These are phyloP conservation scores for Ophiostoma novo-ulmi DNA, from an alignment of 2,329 filamentous ascomycete genomes.

Conservation along the genomic window DNA sequence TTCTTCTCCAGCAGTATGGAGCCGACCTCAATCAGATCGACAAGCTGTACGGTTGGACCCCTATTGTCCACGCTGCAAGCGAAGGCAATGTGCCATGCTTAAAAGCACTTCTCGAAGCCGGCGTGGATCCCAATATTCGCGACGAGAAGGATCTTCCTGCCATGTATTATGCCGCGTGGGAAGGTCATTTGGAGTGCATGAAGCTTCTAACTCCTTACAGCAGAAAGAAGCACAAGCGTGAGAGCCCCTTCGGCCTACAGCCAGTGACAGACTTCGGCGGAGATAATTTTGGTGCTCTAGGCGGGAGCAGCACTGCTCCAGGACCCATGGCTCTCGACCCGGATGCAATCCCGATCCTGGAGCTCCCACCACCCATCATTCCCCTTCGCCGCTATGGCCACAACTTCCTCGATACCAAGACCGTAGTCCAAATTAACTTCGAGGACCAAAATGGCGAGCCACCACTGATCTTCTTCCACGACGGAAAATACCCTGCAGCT, in stretches of 20 bases:
- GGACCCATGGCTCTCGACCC: conserved; percentile 65
- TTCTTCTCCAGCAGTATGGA: conserved; percentile 77
- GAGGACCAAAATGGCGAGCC: conserved; percentile 68
- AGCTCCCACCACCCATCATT: conserved; percentile 91
- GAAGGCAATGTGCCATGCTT: conserved; percentile 91
- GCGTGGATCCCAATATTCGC: conserved; percentile 69
- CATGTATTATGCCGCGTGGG: conserved; percentile 98
- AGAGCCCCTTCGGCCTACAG: conserved; percentile 43
- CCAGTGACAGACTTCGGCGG: conserved; percentile 8
- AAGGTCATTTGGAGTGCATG: conserved; percentile 94
- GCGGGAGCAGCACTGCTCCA: conserved; percentile 45
- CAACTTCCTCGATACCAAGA: conserved; percentile 97
- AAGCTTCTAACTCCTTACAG: conserved; percentile 66
- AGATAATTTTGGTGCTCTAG: not conserved
- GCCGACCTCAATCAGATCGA: conserved; percentile 89
- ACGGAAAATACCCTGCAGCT: conserved; percentile 91
- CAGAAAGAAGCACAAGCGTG: conserved; percentile 33
- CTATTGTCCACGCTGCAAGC: conserved; percentile 90
- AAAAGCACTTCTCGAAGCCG: conserved; percentile 70
- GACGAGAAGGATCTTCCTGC: conserved; percentile 92
- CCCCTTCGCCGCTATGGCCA: conserved; percentile 91
- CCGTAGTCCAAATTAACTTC: conserved; percentile 88
- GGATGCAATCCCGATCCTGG: conserved; percentile 86
- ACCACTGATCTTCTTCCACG: conserved; percentile 91
- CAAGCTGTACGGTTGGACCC: conserved; percentile 96